A percentile compares a stretch with the other conserved stretches of the same genome.
Evolutionary conservation across 129 eudicot species (phyloP).

Genomic region (Flaveria sonorensis): DNA sequence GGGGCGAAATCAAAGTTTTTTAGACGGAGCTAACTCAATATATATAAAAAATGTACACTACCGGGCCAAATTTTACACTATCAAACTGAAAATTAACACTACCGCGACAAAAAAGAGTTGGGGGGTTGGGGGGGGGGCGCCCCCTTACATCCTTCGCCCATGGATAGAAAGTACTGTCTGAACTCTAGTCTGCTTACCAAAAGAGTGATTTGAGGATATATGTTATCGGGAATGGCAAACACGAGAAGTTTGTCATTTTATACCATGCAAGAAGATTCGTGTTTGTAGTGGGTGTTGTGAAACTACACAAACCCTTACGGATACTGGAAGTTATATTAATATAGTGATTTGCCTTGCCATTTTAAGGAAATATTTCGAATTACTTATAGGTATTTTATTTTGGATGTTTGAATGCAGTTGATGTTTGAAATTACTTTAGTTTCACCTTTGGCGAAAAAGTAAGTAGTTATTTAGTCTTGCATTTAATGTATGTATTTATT

Average conservation of each 20-base stretch:
- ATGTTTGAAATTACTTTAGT: not conserved
- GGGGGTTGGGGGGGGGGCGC: no score
- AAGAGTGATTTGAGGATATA: constrained; percentile 16
- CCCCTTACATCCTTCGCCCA: no score
- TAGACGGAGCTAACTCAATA: no score
- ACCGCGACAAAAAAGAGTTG: no score
- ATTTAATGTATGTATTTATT: not conserved
- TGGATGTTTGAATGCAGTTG: not conserved
- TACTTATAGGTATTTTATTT: constrained; percentile 10
- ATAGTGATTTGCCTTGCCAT: not conserved
- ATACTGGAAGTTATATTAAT: not conserved
- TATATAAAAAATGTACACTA: no score
- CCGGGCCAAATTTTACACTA: no score
- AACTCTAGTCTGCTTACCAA: constrained; percentile 7
- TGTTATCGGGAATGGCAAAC: not conserved
- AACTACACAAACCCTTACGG: not conserved
- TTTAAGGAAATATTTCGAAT: not conserved
- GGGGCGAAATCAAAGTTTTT: no score
- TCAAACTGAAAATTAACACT: no score
- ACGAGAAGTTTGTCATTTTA: not conserved
- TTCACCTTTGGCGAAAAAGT: not conserved
- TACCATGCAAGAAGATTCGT: not conserved
- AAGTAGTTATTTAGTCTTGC: no score
- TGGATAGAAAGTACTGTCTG: not conserved
- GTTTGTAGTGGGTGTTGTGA: not conserved